Evolutionary conservation across 1,284 basidiomycete species (phyloP).

Genomic region (Kwoniella shivajii): DNA sequence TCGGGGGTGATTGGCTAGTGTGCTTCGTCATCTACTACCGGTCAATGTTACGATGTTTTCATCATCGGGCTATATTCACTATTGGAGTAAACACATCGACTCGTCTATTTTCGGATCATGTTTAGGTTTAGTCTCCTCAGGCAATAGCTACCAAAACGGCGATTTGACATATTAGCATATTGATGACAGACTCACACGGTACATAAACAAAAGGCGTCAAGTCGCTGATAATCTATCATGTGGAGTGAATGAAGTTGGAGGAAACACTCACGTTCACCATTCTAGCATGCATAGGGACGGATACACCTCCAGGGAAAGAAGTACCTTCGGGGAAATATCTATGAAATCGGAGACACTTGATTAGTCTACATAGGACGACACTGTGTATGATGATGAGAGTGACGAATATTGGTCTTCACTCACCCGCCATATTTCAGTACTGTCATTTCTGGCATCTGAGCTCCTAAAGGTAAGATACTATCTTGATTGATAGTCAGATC

Average conservation of each 20-base stretch:
- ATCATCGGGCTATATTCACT: too few relatives aligned
- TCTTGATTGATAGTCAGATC: background rate
- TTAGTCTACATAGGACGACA: too few relatives aligned
- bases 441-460: conserved; percentile 38
- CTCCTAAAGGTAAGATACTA: conserved; percentile 44
- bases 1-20: too few relatives aligned
- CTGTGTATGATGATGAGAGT: background rate
- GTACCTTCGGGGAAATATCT: conserved; percentile 46
- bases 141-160: background rate
- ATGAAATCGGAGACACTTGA: background rate
- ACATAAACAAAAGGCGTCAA: too few relatives aligned
- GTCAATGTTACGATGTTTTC: background rate
- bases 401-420: conserved; percentile 4
- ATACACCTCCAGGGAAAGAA: conserved; percentile 42
- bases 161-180: too few relatives aligned
- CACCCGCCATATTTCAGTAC: conserved; percentile 45
- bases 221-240: too few relatives aligned
- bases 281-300: conserved; percentile 40
- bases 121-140: conserved; percentile 9
- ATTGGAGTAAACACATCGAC: conserved; percentile 5
- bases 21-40: too few relatives aligned
- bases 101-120: background rate
- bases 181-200: too few relatives aligned
- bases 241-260: too few relatives aligned
- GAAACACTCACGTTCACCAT: conserved; percentile 36